These are phyloP conservation scores for Talaromyces sp. DNA, from an alignment of 2,329 filamentous ascomycete genomes.

Conservation along the genomic window DNA sequence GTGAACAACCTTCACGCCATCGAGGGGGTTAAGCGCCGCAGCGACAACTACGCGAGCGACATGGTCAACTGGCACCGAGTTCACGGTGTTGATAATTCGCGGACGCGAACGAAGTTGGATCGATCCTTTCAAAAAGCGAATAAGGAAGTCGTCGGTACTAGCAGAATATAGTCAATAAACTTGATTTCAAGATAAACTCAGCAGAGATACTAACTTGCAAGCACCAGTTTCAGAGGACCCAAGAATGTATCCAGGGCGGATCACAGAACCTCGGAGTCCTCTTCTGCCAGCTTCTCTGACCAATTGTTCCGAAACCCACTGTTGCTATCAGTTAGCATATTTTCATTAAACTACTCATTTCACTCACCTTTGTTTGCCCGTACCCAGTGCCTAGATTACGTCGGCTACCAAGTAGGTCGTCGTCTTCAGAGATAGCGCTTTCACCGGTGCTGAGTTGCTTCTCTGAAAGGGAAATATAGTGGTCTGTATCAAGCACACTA, in stretches of 20 bases:
- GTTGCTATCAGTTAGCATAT: neutral
- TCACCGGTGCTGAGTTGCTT: slow-evolving; percentile 56
- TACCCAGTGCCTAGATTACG: slow-evolving; percentile 79
- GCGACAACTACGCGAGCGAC: slow-evolving; percentile 77
- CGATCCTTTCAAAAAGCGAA: slow-evolving; percentile 82
- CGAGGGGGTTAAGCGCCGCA: slow-evolving; percentile 59
- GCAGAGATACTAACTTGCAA: slow-evolving; percentile 15
- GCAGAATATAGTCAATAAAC: slow-evolving; percentile 29
- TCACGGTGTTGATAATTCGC: slow-evolving; percentile 78
- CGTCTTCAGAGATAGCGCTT: slow-evolving; percentile 63
- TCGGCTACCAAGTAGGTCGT: slow-evolving; percentile 71
- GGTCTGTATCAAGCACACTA: slow-evolving; percentile 71
- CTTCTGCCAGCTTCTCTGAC: slow-evolving; percentile 71
- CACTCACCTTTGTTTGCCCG: slow-evolving; percentile 65
- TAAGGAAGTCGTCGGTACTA: slow-evolving; percentile 80
- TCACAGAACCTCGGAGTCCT: slow-evolving; percentile 68
- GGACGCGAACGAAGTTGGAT: slow-evolving; percentile 71
- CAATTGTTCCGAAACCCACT: slow-evolving; percentile 69
- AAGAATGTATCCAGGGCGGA: slow-evolving; percentile 80
- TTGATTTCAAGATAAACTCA: neutral
- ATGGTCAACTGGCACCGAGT: slow-evolving; percentile 80
- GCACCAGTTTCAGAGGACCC: slow-evolving; percentile 64
- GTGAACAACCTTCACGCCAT: slow-evolving; percentile 62
- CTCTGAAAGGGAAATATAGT: slow-evolving; percentile 72
- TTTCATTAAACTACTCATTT: neutral